Evolutionary conservation across 768 basidiomycete genomes (phyloP), one percentile per base, ranked within the genome.

Genomic region (Daedalea quercina): DNA sequence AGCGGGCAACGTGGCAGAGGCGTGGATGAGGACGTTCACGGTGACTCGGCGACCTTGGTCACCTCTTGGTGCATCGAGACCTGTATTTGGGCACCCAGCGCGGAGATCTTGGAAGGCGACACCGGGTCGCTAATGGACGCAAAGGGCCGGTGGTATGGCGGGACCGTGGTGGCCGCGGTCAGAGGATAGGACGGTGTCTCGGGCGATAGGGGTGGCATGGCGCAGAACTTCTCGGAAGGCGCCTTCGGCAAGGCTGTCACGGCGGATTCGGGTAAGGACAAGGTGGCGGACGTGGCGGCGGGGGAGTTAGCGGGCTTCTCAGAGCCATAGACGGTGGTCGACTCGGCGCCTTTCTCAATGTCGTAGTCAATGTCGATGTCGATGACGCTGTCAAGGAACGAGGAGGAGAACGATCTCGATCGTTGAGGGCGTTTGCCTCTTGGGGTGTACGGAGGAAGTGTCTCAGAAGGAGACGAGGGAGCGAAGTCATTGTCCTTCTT

Each of bases 61-160:
- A 40, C 37, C 37, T 40, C 37, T 15, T 15, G 37, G 24, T 51
- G 34, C 31, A 51, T 45, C n/a, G 43, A 11, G 25, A 54, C 47
- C 24, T 28, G 50, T 4, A 54, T 43, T 12, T 9, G 3, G 20
- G 42, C 19, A 17, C 31, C 13, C 23, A 33, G 28, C 31, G 33
- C 31, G 11, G 42, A 24, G 2, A 24, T n/a, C 25, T 13, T 11
- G 2, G 41, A 24, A 17, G 51, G 26, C 2, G 54, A 35, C 9
- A 34, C 17, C 6, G 53, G 51, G 1, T 47, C 28, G 34, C 37
- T 19, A 0, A 54, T 50, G 6, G 58, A 55, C 15, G 49, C 48
- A 47, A 59, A 59, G 2, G 58, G 58, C 2, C 55, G 33, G n/a
- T 59, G 58, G 41, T 45, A 52, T 8, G 46, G 44, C 1, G 58